Base-by-base conservation (phyloP, 306 rosid species). In the Cicer bijugum region DNA sequence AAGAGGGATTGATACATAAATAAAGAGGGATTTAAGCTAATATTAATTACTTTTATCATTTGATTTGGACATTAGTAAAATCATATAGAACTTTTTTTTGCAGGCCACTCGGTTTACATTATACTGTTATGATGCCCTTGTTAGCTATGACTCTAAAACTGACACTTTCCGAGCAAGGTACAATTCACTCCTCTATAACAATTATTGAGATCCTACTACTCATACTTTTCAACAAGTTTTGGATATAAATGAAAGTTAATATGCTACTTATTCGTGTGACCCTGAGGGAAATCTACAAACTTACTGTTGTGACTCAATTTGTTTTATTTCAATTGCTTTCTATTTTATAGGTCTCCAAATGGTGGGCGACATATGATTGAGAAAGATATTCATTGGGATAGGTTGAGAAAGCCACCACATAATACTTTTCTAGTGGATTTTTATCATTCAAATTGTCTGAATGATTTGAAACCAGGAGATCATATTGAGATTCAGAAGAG, bases 401-500 rank as follows among this genome's bases (percentile, higher is more conserved):
- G 85, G 75, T 53, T 90, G 48, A 74, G 96, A 82, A 77, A 82
- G 15, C 71, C 96, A 1, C 89, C 86, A 12, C 23, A 75, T 40
- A 72, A 83, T 33, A 79, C 85, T 68, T 85, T 81, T 53, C 61
- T 87, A 11, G 47, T 48, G 59, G 9, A 55, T 84, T 89, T 82
- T 69, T 86, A 89, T 51, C 69, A 55, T 5, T 75, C 85, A 8
- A 84, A 79, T 50, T 78, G 86, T 66, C 48, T 84, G 17, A 76
- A 63, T 39, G 79, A 86, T 74, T 84, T 87, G 66, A 71, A 71
- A 56, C 76, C 76, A 2, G 88, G 88, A 10, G 89, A 90, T 80
- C 76, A 83, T 76, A 75, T 90, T 39, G 66, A 76, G 97, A 82
- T 75, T 61, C 92, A 88, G 50, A 83, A 78, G 89, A 88, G 85